phyloP scores from a whole-genome alignment of 169 alveolate species.

The Eimeria praecox region DNA sequence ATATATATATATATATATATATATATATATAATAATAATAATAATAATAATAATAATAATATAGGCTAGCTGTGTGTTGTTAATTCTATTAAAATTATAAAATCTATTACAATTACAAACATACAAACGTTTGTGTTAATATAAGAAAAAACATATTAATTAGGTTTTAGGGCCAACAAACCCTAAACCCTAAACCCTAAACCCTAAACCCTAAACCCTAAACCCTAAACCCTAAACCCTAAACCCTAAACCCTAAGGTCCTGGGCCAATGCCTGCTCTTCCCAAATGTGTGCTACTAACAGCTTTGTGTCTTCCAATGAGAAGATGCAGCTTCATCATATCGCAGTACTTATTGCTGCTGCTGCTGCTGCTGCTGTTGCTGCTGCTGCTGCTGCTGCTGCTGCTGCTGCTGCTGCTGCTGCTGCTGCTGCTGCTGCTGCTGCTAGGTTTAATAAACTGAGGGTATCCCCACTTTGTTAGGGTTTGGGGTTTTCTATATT shows the following conservation, averaged over 20 bases:
- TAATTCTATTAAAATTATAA: too few species aligned
- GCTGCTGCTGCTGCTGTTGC: slow-evolving; percentile 52
- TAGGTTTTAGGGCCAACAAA: neutral
- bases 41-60: too few species aligned
- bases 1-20: too few species aligned
- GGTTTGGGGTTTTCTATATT: slow-evolving; percentile 48
- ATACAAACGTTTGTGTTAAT: too few species aligned
- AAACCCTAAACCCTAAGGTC: neutral
- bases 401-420: slow-evolving; percentile 54
- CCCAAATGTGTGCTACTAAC: neutral
- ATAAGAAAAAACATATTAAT: too few species aligned
- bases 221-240: neutral
- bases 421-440: slow-evolving; percentile 30
- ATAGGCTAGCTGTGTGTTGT: too few species aligned
- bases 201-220: neutral
- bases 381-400: slow-evolving; percentile 44
- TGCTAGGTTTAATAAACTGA: slow-evolving; percentile 1
- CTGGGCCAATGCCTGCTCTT: slow-evolving; percentile 24
- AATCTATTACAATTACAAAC: too few species aligned
- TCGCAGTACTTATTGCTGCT: slow-evolving; percentile 28
- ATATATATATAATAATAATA: too few species aligned
- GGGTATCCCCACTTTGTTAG: slow-evolving; percentile 74
- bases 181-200: neutral
- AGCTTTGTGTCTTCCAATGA: neutral
- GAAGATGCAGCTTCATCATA: slow-evolving; percentile 23